Evolutionary conservation across 1,284 basidiomycete genomes (phyloP).

Genomic region (Marasmius tenuissimus): DNA sequence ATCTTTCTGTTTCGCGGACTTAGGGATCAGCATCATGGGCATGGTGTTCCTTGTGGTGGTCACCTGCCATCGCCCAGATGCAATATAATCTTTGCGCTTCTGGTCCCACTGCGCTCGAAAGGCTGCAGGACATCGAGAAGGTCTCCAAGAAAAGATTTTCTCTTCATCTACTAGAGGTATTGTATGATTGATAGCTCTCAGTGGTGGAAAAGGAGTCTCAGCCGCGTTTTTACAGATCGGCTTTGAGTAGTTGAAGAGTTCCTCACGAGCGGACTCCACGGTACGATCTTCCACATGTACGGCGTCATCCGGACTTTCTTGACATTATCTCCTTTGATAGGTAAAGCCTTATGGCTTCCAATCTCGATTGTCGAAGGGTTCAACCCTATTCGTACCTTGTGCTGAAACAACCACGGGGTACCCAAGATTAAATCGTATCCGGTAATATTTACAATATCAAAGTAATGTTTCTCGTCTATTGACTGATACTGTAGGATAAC

Average conservation of each 20-base stretch:
- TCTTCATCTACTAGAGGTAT: constrained; percentile 32
- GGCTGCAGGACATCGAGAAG: constrained; percentile 27
- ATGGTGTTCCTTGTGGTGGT: constrained; percentile 25
- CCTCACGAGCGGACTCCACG: constrained; percentile 13
- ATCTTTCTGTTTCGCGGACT: constrained; percentile 19
- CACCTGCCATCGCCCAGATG: constrained; percentile 28
- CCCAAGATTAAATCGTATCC: constrained; percentile 32
- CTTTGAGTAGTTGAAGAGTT: constrained; percentile 21
- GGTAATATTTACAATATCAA: constrained; percentile 29
- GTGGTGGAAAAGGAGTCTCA: constrained; percentile 28
- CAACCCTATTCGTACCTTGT: constrained; percentile 19
- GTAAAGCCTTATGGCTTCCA: constrained; percentile 10
- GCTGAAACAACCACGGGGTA: constrained; percentile 32
- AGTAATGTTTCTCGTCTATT: constrained; percentile 10
- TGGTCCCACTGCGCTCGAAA: constrained; percentile 24
- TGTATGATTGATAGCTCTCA: constrained; percentile 31
- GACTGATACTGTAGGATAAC: constrained; percentile 16
- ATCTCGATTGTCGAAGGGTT: constrained; percentile 19
- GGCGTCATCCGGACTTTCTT: constrained; percentile 17
- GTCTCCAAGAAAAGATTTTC: constrained; percentile 27
- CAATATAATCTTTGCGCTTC: constrained; percentile 22
- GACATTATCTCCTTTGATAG: constrained; percentile 21
- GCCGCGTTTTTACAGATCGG: constrained; percentile 23
- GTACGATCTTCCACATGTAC: constrained; percentile 14
- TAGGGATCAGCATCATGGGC: constrained; percentile 34